These are phyloP conservation scores for Ascochyta koolunga DNA, from an alignment of 2,329 filamentous ascomycete species.

Conservation along the genomic window DNA sequence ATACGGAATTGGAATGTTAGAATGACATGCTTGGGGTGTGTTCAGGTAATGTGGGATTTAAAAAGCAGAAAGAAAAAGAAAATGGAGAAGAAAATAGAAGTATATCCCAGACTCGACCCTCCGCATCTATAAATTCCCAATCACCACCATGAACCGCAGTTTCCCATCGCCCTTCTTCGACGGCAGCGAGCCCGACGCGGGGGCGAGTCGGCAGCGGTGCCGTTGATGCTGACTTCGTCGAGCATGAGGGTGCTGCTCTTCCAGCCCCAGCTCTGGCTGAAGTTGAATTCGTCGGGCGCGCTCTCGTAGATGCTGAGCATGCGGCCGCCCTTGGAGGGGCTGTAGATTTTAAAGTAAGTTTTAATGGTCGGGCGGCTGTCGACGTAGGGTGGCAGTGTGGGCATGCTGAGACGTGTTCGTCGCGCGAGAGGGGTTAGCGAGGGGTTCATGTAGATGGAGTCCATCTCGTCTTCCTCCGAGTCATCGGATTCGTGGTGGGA, in stretches of 20 bases:
- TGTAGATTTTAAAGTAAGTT: conserved; percentile 68
- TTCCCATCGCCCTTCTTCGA: conserved; percentile 55
- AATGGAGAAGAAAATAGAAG: not conserved
- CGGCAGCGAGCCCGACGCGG: conserved; percentile 17
- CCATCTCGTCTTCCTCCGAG: conserved; percentile 33
- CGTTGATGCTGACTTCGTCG: conserved; percentile 50
- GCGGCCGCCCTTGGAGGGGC: conserved; percentile 62
- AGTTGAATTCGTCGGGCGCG: conserved; percentile 64
- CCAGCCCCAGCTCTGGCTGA: conserved; percentile 67
- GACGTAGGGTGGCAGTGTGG: conserved; percentile 60
- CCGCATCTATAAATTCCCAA: conserved; percentile 54
- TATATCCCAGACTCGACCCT: not conserved
- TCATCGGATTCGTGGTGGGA: conserved; percentile 33
- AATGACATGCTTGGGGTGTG: no score
- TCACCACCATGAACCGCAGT: conserved; percentile 65
- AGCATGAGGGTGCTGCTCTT: conserved; percentile 65
- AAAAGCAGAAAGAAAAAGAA: no score
- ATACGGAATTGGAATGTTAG: no score
- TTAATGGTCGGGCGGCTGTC: conserved; percentile 63
- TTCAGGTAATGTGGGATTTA: no score
- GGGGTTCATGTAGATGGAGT: conserved; percentile 35
- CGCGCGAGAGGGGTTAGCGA: conserved; percentile 26
- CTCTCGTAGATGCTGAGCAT: conserved; percentile 65
- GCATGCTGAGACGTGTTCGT: conserved; percentile 26
- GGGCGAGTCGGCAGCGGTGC: conserved; percentile 6